Evolutionary conservation across 495 filamentous ascomycete genomes (phyloP).

Genomic region (Extremus antarcticus): DNA sequence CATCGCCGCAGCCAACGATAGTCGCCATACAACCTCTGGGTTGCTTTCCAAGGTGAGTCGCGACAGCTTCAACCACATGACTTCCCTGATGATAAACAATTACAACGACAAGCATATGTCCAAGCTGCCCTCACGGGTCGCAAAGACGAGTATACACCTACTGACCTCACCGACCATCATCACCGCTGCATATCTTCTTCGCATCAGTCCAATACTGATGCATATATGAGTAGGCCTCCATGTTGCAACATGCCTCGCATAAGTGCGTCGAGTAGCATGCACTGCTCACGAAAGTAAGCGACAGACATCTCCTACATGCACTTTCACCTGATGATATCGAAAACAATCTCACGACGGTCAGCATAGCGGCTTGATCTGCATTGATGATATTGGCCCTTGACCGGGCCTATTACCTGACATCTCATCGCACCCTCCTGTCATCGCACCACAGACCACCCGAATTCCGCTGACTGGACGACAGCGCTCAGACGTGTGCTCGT

Average conservation of each 20-base stretch:
- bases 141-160: conserved; percentile 45
- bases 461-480: too few species aligned
- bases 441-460: too few species aligned
- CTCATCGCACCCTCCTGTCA: neutral
- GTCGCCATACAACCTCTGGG: neutral
- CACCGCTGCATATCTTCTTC: too few species aligned
- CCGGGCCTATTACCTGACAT: neutral
- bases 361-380: conserved; percentile 59
- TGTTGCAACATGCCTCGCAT: neutral
- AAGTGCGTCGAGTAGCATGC: neutral
- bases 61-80: too few species aligned
- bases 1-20: neutral
- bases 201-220: neutral
- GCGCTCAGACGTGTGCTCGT: too few species aligned
- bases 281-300: neutral
- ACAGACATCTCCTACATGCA: conserved; percentile 27
- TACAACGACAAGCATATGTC: conserved; percentile 84
- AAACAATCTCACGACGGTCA: conserved; percentile 94
- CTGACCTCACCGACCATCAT: neutral
- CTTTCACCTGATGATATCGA: conserved; percentile 59
- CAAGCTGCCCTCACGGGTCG: conserved; percentile 44
- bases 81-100: conserved; percentile 51
- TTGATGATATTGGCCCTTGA: conserved; percentile 23
- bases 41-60: neutral
- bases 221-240: neutral